phyloP scores from a whole-genome alignment of 208 protist species.

The Acanthamoeba castellanii region DNA sequence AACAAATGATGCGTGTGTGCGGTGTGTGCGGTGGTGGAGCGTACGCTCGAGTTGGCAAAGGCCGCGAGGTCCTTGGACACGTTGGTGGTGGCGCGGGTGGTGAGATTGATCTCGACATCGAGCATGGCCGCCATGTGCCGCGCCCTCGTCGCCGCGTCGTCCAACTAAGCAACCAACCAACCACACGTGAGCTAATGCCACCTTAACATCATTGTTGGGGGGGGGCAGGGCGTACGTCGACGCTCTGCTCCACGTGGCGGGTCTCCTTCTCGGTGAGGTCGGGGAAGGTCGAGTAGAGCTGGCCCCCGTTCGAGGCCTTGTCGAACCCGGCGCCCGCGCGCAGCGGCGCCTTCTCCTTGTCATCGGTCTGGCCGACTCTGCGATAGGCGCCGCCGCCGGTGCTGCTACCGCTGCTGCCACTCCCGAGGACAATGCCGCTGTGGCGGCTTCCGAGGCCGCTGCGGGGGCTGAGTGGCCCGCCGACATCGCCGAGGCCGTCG shows the following conservation, averaged over 20 bases:
- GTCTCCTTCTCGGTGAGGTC: background rate
- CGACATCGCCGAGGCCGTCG: background rate
- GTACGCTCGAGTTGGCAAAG: slow-evolving; percentile 50
- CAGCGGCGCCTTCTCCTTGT: slow-evolving; percentile 24
- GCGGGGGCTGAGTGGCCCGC: background rate
- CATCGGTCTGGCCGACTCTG: background rate
- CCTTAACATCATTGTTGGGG: no score
- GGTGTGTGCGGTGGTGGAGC: background rate
- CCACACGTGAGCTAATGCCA: no score
- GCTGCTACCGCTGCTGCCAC: background rate
- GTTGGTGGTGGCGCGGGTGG: slow-evolving; percentile 15
- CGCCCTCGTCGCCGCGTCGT: slow-evolving; percentile 1
- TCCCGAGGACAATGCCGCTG: background rate
- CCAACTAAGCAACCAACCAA: background rate
- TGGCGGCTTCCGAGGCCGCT: background rate
- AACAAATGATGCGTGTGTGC: background rate
- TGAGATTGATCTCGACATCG: background rate
- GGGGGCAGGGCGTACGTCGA: background rate
- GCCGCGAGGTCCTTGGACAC: slow-evolving; percentile 7
- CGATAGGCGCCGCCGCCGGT: background rate
- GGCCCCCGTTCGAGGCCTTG: background rate
- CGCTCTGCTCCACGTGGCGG: slow-evolving; percentile 1
- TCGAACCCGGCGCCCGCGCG: background rate
- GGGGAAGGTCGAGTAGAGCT: slow-evolving; percentile 34
- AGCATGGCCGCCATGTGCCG: slow-evolving; percentile 42